Conservation (phyloP, 106 monocot species). For the Phalaenopsis aphrodite region DNA sequence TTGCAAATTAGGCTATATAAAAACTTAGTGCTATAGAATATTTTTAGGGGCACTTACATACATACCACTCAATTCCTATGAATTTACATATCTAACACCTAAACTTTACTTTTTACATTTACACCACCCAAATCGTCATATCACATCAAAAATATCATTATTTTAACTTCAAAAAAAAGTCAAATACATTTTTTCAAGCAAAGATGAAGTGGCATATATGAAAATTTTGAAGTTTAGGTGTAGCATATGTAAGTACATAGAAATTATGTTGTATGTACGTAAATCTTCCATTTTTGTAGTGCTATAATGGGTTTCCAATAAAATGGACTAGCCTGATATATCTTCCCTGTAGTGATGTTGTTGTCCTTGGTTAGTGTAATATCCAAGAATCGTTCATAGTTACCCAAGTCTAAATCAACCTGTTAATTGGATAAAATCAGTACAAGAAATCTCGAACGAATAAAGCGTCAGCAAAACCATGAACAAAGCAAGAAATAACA, state of each 20-base stretch:
- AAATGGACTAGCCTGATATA: conserved; percentile 22
- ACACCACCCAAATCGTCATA: too few relatives aligned
- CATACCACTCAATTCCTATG: too few relatives aligned
- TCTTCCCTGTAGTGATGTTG: conserved; percentile 66
- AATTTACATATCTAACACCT: too few relatives aligned
- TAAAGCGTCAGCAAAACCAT: background rate
- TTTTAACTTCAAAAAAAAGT: too few relatives aligned
- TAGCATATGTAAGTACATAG: too few relatives aligned
- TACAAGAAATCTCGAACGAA: background rate
- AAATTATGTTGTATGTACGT: too few relatives aligned
- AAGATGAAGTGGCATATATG: too few relatives aligned
- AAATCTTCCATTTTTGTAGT: background rate
- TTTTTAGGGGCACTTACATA: background rate
- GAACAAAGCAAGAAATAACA: background rate
- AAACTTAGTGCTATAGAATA: background rate
- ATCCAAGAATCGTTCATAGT: conserved; percentile 59
- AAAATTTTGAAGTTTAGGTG: too few relatives aligned
- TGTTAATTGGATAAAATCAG: conserved; percentile 12
- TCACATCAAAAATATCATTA: too few relatives aligned
- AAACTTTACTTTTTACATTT: too few relatives aligned
- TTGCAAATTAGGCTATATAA: conserved; percentile 13
- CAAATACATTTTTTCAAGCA: too few relatives aligned
- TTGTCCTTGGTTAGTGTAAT: conserved; percentile 47
- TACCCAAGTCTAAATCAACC: conserved; percentile 59
- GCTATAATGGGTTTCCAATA: background rate